Conservation (phyloP, 495 filamentous ascomycete species). For the Pyronema domesticum region DNA sequence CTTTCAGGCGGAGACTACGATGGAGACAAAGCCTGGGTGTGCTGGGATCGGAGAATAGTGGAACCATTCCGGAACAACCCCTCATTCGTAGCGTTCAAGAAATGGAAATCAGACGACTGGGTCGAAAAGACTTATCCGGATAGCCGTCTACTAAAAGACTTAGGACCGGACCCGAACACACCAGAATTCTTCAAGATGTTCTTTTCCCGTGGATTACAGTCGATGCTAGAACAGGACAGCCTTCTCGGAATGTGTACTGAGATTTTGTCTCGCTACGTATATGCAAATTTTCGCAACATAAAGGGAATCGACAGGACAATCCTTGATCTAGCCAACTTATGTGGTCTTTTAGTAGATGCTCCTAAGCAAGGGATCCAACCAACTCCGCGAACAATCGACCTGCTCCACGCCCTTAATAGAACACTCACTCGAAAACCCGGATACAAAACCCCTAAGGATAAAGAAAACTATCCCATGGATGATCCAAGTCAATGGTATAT, state of each 20-base stretch:
- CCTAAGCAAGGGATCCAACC: conserved; percentile 50
- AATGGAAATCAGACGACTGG: conserved; percentile 36
- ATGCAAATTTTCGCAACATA: conserved; percentile 27
- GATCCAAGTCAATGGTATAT: conserved; percentile 30
- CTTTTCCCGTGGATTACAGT: conserved; percentile 11
- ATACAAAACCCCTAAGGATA: conserved; percentile 28
- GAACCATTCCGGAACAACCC: conserved; percentile 51
- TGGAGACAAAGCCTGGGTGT: conserved; percentile 75
- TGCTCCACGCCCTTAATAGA: conserved; percentile 20
- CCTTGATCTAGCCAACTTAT: conserved; percentile 45
- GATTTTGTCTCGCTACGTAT: conserved; percentile 54
- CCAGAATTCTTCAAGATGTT: conserved; percentile 36
- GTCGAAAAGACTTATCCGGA: conserved; percentile 18
- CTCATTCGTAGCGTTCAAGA: conserved; percentile 33
- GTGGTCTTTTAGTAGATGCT: conserved; percentile 66
- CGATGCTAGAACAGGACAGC: conserved; percentile 32
- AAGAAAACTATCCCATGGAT: conserved; percentile 26
- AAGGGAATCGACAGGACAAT: conserved; percentile 36
- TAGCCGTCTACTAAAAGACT: neutral
- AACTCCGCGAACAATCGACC: conserved; percentile 31
- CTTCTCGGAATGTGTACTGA: conserved; percentile 59
- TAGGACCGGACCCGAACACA: neutral
- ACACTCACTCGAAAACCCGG: conserved; percentile 23
- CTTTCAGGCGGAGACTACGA: conserved; percentile 92
- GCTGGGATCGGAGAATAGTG: conserved; percentile 69